Conservation (phyloP, 1,284 basidiomycete genomes). For the Mycosarcoma maydis region DNA sequence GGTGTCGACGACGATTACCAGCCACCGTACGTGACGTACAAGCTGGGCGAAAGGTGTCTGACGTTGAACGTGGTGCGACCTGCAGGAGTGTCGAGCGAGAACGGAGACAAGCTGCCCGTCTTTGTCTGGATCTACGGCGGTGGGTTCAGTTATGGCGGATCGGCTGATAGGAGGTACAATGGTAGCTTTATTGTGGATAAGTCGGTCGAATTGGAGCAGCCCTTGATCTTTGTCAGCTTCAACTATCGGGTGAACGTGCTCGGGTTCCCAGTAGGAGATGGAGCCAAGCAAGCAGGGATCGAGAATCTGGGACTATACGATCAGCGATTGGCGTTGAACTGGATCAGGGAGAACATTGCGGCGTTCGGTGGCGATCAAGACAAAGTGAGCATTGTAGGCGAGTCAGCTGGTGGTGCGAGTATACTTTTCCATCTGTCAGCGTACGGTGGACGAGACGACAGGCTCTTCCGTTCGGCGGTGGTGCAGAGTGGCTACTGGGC, state of each 20-base stretch:
- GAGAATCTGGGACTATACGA: slow-evolving; percentile 41
- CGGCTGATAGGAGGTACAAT: slow-evolving; percentile 27
- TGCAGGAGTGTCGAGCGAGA: neutral
- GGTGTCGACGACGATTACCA: slow-evolving; percentile 25
- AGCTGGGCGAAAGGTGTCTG: slow-evolving; percentile 38
- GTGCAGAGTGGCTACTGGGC: slow-evolving; percentile 28
- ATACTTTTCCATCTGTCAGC: slow-evolving; percentile 32
- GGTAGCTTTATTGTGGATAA: slow-evolving; percentile 34
- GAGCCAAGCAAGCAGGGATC: slow-evolving; percentile 5
- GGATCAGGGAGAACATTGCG: slow-evolving; percentile 46
- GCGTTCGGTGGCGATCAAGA: slow-evolving; percentile 46
- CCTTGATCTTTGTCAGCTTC: slow-evolving; percentile 27
- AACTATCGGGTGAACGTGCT: slow-evolving; percentile 28
- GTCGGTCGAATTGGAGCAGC: slow-evolving; percentile 26
- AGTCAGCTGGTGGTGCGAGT: slow-evolving; percentile 42
- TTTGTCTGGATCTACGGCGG: slow-evolving; percentile 40
- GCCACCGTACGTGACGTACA: slow-evolving; percentile 38
- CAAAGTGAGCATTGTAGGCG: slow-evolving; percentile 41
- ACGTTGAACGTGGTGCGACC: slow-evolving; percentile 42
- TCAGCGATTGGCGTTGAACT: slow-evolving; percentile 46
- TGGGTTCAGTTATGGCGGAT: slow-evolving; percentile 30
- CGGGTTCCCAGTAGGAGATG: slow-evolving; percentile 18
- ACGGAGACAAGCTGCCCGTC: slow-evolving; percentile 26
- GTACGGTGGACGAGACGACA: slow-evolving; percentile 22
- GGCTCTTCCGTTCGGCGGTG: slow-evolving; percentile 11